Conservation (phyloP, 2,329 filamentous ascomycete genomes). For the Cladosporium colombiae region DNA sequence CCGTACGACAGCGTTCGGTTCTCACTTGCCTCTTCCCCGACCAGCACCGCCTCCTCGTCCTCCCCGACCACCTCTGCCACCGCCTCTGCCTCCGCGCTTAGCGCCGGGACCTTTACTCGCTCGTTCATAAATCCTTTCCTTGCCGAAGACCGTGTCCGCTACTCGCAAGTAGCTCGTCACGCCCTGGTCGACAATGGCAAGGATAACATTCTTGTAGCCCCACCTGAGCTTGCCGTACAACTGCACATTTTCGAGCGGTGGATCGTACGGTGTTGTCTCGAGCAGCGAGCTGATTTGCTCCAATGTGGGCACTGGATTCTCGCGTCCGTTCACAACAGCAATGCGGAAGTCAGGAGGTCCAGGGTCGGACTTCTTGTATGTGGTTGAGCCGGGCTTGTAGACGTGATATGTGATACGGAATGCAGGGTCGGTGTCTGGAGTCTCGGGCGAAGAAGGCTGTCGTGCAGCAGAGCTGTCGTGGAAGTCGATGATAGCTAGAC, state of each 20-base stretch:
- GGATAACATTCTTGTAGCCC: conserved; percentile 77
- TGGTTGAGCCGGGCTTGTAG: conserved; percentile 68
- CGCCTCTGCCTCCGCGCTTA: conserved; percentile 41
- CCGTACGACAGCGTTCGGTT: neutral
- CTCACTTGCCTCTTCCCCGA: conserved; percentile 33
- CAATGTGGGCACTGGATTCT: conserved; percentile 70
- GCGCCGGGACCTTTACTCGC: conserved; percentile 43
- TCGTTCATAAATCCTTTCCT: conserved; percentile 68
- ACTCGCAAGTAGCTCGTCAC: conserved; percentile 85
- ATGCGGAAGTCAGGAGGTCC: conserved; percentile 81
- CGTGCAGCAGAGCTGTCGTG: conserved; percentile 58
- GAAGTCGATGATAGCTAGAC: conserved; percentile 71
- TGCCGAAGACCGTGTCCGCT: conserved; percentile 73
- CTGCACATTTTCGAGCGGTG: conserved; percentile 50
- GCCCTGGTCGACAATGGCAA: conserved; percentile 88
- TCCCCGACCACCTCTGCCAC: conserved; percentile 37
- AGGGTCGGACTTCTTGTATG: conserved; percentile 78
- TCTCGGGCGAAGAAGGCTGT: conserved; percentile 27
- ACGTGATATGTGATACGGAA: conserved; percentile 78
- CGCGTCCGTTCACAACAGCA: conserved; percentile 75
- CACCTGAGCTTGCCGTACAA: conserved; percentile 80
- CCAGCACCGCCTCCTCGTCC: conserved; percentile 30
- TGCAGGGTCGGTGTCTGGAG: conserved; percentile 45
- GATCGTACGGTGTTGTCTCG: conserved; percentile 70
- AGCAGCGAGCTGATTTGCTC: conserved; percentile 71